Evolutionary conservation across 208 protist species (phyloP), one percentile per base, ranked within the genome.

Genomic region (Leishmania arabica): DNA sequence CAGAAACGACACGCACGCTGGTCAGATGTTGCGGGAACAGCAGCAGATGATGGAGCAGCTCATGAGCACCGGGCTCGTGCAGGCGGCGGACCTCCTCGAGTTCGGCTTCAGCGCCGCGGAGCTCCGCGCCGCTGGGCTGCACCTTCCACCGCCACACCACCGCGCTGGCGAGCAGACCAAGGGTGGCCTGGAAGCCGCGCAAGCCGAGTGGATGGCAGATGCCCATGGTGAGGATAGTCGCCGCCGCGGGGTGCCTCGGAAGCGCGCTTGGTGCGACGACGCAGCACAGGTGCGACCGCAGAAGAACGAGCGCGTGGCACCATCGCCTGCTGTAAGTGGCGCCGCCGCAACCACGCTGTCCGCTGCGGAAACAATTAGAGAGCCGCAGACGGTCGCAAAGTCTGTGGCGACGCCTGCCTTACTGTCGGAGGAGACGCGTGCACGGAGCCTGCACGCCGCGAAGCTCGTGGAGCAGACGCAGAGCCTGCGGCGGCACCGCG

Each of bases 41-140:
- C 82, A 85, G 42, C 77, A 76, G 60, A 78, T 86, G 80, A 88
- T 90, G 8, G 73, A 81, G 64, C 64, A 88, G 73, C 87, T 90
- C 3, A 74, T 86, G 64, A 58, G 75, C 70, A 60, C 64, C 27
- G 81, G 84, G 11, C 84, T 90, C 34, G 79, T 84, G 51, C 80
- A 84, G 65, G 75, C 54, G 13, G 79, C 60, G 7, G 87, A 90
- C 60, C 69, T 90, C 8, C 60, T 84, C 5, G 81, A 45, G 51
- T 69, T 90, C 19, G 87, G 87, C 34, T 90, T 90, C 79, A 88
- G 79, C 2, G 66, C 60, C 31, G 81, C 45, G 11, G 87, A 90
- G 70, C n/a, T 90, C n/a, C 5, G 7, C 54, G 81, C 80, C 4
- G 75, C 85, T 0, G 78, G 77, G 11, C 40, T 71, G 1, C 60